Evolutionary conservation across 768 basidiomycete species (phyloP), one percentile per base, ranked within the genome.

Genomic region (Psilocybe subaeruginosa): DNA sequence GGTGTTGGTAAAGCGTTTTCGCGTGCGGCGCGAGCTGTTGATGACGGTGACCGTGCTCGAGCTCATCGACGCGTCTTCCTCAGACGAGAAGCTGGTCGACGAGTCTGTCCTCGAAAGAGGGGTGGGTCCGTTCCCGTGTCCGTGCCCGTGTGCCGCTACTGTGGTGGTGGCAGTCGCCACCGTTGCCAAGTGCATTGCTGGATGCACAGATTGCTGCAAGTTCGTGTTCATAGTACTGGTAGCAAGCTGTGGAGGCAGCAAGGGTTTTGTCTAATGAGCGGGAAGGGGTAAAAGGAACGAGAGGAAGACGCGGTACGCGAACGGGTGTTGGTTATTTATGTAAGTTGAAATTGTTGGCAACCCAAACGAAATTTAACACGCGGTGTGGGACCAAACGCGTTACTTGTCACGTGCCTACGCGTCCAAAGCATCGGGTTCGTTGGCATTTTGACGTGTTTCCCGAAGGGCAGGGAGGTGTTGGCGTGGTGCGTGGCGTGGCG

Each of bases 1-100:
- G 14, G 76, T 77, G 63, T 82, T 86, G 50, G 82, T 85, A 73
- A 91, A 91, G 1, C 90, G 81, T 71, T 88, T 90, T 41, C 90
- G 84, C 2, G 89, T 90, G 55, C 90, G 82, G 33, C 86, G 80
- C 5, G 77, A 75, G 56, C 74, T 67, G 56, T 70, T 72, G 64
- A 72, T 73, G 56, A 71, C 62, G 45, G 67, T 73, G 53, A 73
- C 69, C 50, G 66, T 67, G 56, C 70, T 73, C 50, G 73, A 73
- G 35, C 68, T 72, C 68, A 81, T 79, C 8, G 74, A 71, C 64
- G 83, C 81, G 62, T 79, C 78, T 51, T 70, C 69, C 63, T 73
- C 71, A 43, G 72, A 72, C 27, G 80, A 82, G 65, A 87, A 74
- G 70, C 86, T 88, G 4, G 82, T 80, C 49, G 74, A 72, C 0